These are phyloP conservation scores for Heritiera fomes DNA, from an alignment of 345 rosid species.

Conservation along the genomic window DNA sequence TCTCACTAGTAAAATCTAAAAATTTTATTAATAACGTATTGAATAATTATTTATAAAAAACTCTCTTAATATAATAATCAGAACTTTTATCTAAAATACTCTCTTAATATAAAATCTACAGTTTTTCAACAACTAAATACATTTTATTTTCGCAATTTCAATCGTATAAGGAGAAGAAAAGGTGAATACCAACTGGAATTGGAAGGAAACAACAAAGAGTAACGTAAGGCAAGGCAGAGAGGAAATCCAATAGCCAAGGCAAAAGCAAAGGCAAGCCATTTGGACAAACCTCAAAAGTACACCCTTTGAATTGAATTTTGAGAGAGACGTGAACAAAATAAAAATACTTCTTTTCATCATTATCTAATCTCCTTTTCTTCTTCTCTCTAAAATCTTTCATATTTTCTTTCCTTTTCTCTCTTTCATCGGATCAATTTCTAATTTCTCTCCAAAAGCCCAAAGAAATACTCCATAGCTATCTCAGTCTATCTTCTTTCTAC, in stretches of 20 bases:
- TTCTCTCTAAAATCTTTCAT: conserved; percentile 15
- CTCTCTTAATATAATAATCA: too few species aligned
- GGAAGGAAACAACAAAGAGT: not conserved
- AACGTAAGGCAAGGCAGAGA: not conserved
- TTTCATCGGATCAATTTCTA: conserved; percentile 21
- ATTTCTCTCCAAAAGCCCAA: conserved; percentile 14
- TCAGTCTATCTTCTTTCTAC: not conserved
- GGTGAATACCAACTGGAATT: too few species aligned
- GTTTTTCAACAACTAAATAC: too few species aligned
- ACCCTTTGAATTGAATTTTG: too few species aligned
- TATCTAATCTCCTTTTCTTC: conserved; percentile 23
- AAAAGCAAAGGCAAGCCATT: not conserved
- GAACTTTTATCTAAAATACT: too few species aligned
- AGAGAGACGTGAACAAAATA: not conserved
- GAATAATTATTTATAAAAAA: too few species aligned
- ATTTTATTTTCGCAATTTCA: too few species aligned
- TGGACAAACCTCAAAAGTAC: too few species aligned
- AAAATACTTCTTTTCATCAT: conserved; percentile 2
- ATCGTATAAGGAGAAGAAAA: too few species aligned
- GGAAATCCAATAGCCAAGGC: not conserved
- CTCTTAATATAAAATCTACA: too few species aligned
- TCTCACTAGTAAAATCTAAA: too few species aligned
- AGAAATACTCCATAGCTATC: not conserved
- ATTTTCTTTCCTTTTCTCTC: not conserved
- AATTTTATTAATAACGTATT: too few species aligned